These are phyloP conservation scores for Rhizoctonia solani DNA, from an alignment of 1,284 basidiomycete genomes.

Conservation along the genomic window DNA sequence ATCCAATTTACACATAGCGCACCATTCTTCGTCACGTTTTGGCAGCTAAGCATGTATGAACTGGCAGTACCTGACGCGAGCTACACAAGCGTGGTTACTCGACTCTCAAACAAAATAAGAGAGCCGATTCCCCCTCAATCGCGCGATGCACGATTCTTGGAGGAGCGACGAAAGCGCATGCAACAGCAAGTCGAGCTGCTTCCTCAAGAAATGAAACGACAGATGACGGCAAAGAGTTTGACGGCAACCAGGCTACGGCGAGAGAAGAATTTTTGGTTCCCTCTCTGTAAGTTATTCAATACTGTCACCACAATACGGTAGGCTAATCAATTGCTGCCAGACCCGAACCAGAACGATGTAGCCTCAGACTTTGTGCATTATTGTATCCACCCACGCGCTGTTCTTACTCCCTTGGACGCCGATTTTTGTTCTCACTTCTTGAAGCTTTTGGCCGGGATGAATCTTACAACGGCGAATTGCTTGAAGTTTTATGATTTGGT, in stretches of 20 bases:
- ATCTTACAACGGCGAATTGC: slow-evolving; percentile 86
- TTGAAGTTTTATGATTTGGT: slow-evolving; percentile 87
- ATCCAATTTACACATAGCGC: slow-evolving; percentile 55
- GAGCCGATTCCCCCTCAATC: slow-evolving; percentile 24
- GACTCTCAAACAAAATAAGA: slow-evolving; percentile 31
- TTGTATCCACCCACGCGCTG: slow-evolving; percentile 89
- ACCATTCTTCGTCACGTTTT: slow-evolving; percentile 91
- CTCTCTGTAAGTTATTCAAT: slow-evolving; percentile 56
- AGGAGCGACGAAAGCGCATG: slow-evolving; percentile 28
- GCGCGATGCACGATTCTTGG: slow-evolving; percentile 33
- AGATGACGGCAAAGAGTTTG: slow-evolving; percentile 56
- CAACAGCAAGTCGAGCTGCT: slow-evolving; percentile 44
- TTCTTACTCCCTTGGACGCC: slow-evolving; percentile 94
- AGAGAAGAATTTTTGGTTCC: slow-evolving; percentile 91
- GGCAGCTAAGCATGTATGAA: slow-evolving; percentile 91
- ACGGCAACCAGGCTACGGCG: slow-evolving; percentile 56
- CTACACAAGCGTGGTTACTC: slow-evolving; percentile 61
- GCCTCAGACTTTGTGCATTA: slow-evolving; percentile 69
- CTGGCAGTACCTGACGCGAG: slow-evolving; percentile 69
- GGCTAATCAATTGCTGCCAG: slow-evolving; percentile 5
- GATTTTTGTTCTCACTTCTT: slow-evolving; percentile 93
- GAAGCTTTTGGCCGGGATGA: slow-evolving; percentile 81
- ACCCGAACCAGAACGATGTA: slow-evolving; percentile 31
- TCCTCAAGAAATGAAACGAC: slow-evolving; percentile 73
- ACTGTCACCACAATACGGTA: not conserved